phyloP scores from a whole-genome alignment of 2,329 filamentous ascomycete genomes.

The Colletotrichum simmondsii region DNA sequence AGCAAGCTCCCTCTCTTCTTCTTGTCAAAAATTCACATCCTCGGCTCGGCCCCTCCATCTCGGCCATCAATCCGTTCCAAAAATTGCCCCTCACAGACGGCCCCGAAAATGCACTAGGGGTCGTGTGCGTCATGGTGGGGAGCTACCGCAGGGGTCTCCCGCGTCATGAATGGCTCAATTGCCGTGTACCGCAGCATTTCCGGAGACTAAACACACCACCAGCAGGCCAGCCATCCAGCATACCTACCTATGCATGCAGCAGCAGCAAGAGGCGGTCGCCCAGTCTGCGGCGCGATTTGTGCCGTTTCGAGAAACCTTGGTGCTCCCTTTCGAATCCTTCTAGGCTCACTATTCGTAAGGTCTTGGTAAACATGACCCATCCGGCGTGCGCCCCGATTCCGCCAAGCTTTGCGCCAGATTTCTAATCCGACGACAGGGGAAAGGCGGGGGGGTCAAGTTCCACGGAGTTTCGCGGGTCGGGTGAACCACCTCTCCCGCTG shows the following conservation, averaged over 20 bases:
- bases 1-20: background rate
- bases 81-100: background rate
- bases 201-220: background rate
- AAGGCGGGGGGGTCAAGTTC: background rate
- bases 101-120: background rate
- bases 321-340: no score
- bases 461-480: background rate
- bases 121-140: slow-evolving; percentile 1
- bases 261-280: no score
- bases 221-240: no score
- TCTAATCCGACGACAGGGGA: background rate
- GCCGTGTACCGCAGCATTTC: no score
- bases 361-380: no score
- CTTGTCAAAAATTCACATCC: background rate
- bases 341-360: no score
- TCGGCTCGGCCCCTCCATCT: background rate
- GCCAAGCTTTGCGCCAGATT: background rate
- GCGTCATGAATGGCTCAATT: background rate
- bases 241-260: no score
- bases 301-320: no score
- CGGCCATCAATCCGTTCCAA: background rate
- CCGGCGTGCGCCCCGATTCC: background rate
- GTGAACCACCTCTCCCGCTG: background rate
- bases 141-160: background rate
- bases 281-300: no score